Percentiles rank a stretch among this genome's conserved stretches.
These are phyloP conservation scores for Talaromyces pinophilus DNA, from an alignment of 2,329 filamentous ascomycete genomes.

Conservation along the genomic window DNA sequence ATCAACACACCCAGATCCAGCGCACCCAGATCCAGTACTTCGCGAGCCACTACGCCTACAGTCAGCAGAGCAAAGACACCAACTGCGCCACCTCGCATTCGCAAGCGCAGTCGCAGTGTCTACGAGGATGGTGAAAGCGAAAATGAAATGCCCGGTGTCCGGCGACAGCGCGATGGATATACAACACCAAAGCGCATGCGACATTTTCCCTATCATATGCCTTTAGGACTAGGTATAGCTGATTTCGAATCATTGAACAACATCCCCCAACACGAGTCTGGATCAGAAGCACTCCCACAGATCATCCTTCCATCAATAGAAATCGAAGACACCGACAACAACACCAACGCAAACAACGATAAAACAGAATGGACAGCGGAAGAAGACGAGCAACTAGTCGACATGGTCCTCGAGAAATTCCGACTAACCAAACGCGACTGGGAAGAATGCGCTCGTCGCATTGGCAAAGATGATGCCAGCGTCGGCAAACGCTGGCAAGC, in stretches of 20 bases:
- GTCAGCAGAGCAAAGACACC: constrained; percentile 23
- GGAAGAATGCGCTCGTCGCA: constrained; percentile 47
- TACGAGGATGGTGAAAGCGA: constrained; percentile 31
- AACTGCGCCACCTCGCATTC: constrained; percentile 35
- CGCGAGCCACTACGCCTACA: neutral
- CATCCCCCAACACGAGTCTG: constrained; percentile 24
- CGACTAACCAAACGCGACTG: constrained; percentile 47
- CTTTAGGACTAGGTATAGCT: constrained; percentile 44
- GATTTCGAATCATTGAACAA: constrained; percentile 46
- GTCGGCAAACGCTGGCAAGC: constrained; percentile 47
- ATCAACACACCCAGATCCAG: constrained; percentile 3
- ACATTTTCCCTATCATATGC: constrained; percentile 46
- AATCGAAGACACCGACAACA: constrained; percentile 28
- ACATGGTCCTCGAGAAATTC: constrained; percentile 48
- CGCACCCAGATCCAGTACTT: neutral
- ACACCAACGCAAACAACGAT: constrained; percentile 15
- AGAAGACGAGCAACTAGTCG: constrained; percentile 47
- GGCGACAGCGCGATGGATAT: constrained; percentile 28
- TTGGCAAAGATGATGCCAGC: constrained; percentile 45
- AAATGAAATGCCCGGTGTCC: constrained; percentile 20
- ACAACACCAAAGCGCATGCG: constrained; percentile 51
- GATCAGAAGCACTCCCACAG: constrained; percentile 21
- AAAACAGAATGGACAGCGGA: constrained; percentile 39
- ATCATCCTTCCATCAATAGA: constrained; percentile 43
- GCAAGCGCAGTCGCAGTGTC: constrained; percentile 41